phyloP scores from a whole-genome alignment of 371 early-diverging fungal species.

The Mortierella sp. region DNA sequence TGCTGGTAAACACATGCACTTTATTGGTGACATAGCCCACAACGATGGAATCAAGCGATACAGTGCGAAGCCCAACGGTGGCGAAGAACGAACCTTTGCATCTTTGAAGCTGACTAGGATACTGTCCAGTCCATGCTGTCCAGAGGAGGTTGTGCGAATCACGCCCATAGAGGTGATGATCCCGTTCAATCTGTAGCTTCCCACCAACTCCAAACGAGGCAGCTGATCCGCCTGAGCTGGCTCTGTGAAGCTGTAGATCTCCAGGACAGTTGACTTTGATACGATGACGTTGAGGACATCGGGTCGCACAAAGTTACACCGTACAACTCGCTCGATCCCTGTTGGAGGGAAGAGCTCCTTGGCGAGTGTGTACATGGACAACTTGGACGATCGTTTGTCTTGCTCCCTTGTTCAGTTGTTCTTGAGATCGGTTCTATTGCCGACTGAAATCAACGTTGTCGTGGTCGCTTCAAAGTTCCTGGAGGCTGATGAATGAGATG shows the following conservation, averaged over 20 bases:
- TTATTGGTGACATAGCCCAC: slow-evolving; percentile 21
- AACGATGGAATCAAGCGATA: background rate
- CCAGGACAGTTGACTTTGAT: slow-evolving; percentile 79
- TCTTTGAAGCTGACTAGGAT: slow-evolving; percentile 89
- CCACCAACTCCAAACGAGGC: slow-evolving; percentile 80
- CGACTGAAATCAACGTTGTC: too few relatives aligned
- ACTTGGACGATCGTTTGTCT: background rate
- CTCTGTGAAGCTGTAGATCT: slow-evolving; percentile 83
- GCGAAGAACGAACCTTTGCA: slow-evolving; percentile 81
- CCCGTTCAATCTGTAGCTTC: slow-evolving; percentile 83
- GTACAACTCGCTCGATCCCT: slow-evolving; percentile 79
- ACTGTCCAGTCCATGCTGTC: slow-evolving; percentile 81
- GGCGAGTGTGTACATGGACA: slow-evolving; percentile 76
- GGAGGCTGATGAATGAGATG: too few relatives aligned
- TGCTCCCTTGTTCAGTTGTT: slow-evolving; percentile 1
- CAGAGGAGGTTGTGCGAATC: slow-evolving; percentile 75
- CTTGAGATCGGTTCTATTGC: background rate
- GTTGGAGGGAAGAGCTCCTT: slow-evolving; percentile 86
- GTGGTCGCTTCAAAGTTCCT: too few relatives aligned
- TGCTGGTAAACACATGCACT: slow-evolving; percentile 19
- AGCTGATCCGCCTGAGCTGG: slow-evolving; percentile 61
- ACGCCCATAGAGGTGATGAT: slow-evolving; percentile 82
- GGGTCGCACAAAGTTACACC: slow-evolving; percentile 79
- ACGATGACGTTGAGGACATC: slow-evolving; percentile 81
- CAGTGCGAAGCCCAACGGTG: background rate